A percentile compares a stretch with the other conserved stretches of the same genome.
These are phyloP conservation scores for Gigaspora rosea DNA, from an alignment of 192 early-diverging fungal species.

Conservation along the genomic window DNA sequence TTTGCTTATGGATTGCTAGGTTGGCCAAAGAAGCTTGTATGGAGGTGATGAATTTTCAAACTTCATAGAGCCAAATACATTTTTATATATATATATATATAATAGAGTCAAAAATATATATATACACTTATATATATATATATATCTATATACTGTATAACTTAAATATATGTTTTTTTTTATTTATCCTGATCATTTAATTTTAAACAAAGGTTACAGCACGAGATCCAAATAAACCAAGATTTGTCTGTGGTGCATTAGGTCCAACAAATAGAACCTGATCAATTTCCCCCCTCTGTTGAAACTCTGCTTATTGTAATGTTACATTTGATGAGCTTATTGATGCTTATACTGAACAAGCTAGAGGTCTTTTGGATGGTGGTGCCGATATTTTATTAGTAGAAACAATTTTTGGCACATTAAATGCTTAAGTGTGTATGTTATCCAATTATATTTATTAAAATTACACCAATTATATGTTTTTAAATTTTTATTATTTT, in stretches of 20 bases:
- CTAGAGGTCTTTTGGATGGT: constrained; percentile 89
- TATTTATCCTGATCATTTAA: not conserved
- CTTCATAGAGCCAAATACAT: too few relatives aligned
- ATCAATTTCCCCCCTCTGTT: constrained; percentile 95
- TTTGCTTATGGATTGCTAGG: constrained; percentile 83
- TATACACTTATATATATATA: too few relatives aligned
- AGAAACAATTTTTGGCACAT: constrained; percentile 96
- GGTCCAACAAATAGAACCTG: constrained; percentile 95
- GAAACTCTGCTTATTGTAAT: constrained; percentile 93
- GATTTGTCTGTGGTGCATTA: constrained; percentile 88
- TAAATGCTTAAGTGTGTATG: constrained; percentile 74
- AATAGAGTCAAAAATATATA: too few relatives aligned
- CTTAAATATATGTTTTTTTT: too few relatives aligned
- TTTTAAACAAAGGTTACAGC: constrained; percentile 59
- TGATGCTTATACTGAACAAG: constrained; percentile 88
- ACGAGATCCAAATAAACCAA: constrained; percentile 73
- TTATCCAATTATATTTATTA: not conserved
- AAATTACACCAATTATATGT: not conserved
- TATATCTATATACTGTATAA: too few relatives aligned
- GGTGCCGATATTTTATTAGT: constrained; percentile 91
- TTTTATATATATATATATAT: too few relatives aligned
- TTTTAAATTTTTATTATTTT: constrained; percentile 6
- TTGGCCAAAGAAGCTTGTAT: constrained; percentile 84
- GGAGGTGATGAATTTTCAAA: constrained; percentile 46
- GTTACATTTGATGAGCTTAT: constrained; percentile 95